Evolutionary conservation across 1,284 basidiomycete species (phyloP).

Genomic region (Pulveroboletus sp.): DNA sequence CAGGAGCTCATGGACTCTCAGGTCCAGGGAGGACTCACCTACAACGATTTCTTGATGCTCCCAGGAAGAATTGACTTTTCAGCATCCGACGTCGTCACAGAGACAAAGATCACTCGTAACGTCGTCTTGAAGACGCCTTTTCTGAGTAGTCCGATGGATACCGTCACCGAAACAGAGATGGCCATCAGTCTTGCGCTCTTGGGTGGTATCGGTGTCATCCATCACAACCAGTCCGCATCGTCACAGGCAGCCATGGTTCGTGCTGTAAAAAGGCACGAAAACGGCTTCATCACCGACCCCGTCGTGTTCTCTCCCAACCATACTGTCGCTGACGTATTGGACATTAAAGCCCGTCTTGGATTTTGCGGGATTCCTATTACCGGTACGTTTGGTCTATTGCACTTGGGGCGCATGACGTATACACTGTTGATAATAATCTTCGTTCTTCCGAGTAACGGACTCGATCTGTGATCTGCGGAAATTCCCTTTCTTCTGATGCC

Average conservation of each 20-base stretch:
- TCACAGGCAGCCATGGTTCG: conserved; percentile 96
- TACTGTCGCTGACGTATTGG: conserved; percentile 87
- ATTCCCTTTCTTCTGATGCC: conserved; percentile 40
- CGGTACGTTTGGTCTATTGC: conserved; percentile 54
- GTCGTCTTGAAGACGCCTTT: conserved; percentile 95
- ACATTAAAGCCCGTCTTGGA: conserved; percentile 90
- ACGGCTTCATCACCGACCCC: conserved; percentile 98
- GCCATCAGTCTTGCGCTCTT: conserved; percentile 94
- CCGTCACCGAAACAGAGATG: conserved; percentile 97
- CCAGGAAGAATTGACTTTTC: conserved; percentile 98
- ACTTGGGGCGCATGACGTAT: conserved; percentile 41
- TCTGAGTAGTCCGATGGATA: conserved; percentile 99
- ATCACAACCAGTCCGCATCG: conserved; percentile 91
- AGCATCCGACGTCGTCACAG: conserved; percentile 79
- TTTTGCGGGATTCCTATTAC: conserved; percentile 99
- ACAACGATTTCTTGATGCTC: conserved; percentile 91
- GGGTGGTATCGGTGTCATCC: conserved; percentile 98
- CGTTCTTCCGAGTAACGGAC: conserved; percentile 85
- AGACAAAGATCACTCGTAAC: conserved; percentile 89
- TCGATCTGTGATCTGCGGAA: conserved; percentile 71
- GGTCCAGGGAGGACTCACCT: conserved; percentile 91
- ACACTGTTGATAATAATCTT: conserved; percentile 68
- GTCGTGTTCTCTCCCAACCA: conserved; percentile 81
- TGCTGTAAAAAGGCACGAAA: conserved; percentile 97
- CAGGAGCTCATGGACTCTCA: conserved; percentile 89